phyloP scores from a whole-genome alignment of 2,329 filamentous ascomycete species.

The Fusarium caatingaense region DNA sequence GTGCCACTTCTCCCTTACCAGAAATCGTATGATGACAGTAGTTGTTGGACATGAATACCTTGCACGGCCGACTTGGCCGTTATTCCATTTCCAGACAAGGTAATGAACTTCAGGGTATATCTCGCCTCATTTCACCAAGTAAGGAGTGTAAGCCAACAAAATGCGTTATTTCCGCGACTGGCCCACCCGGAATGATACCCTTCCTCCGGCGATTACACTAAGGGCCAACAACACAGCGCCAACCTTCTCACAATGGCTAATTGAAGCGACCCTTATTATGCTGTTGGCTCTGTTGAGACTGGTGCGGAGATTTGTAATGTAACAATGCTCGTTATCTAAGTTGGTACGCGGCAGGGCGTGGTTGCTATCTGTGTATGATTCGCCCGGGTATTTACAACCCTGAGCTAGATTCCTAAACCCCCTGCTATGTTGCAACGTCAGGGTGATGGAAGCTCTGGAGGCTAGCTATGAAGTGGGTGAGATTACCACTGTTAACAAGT shows the following conservation, averaged over 20 bases:
- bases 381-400: neutral
- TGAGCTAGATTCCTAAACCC: neutral
- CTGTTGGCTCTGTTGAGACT: neutral
- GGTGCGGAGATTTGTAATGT: neutral
- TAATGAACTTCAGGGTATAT: no score
- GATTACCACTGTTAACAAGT: neutral
- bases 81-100: neutral
- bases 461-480: neutral
- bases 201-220: neutral
- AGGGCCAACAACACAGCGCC: neutral
- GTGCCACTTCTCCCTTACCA: neutral
- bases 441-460: no score
- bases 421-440: neutral
- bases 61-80: neutral
- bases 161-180: no score
- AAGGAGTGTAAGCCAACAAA: neutral
- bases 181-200: neutral
- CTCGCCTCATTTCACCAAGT: neutral
- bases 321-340: no score
- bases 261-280: neutral
- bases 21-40: neutral
- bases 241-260: neutral
- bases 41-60: neutral
- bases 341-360: no score
- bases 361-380: neutral